Evolutionary conservation across 2,329 filamentous ascomycete genomes (phyloP).

Genomic region (Verticillium tricorpus): DNA sequence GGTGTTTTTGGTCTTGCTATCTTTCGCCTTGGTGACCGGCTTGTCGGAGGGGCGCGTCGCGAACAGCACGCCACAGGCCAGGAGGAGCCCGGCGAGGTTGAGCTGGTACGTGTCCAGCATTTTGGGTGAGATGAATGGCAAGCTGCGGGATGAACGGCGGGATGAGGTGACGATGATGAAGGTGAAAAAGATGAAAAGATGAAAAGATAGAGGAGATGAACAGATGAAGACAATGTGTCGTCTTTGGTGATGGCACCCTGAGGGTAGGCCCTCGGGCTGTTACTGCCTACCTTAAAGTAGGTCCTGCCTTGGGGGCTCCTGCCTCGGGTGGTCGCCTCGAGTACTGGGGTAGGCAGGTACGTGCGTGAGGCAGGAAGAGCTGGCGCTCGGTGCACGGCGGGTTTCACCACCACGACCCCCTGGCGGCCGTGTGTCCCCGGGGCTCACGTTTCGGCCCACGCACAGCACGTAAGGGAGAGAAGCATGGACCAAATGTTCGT

Average conservation of each 20-base stretch:
- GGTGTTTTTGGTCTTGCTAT: neutral
- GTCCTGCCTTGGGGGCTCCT: neutral
- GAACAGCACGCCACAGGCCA: conserved; percentile 22
- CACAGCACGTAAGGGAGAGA: neutral
- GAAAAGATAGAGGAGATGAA: neutral
- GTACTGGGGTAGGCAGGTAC: too few relatives aligned
- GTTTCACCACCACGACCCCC: neutral
- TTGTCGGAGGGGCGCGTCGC: conserved; percentile 12
- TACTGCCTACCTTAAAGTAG: too few relatives aligned
- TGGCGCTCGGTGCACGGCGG: neutral
- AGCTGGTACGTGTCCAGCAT: conserved; percentile 27
- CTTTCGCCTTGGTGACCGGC: conserved; percentile 4
- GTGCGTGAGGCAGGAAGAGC: too few relatives aligned
- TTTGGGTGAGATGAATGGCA: neutral
- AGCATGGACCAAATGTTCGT: neutral
- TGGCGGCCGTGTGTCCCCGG: neutral
- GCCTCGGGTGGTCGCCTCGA: too few relatives aligned
- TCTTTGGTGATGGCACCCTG: neutral
- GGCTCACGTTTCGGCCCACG: neutral
- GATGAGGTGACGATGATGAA: neutral
- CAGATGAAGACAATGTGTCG: neutral
- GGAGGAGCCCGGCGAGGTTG: conserved; percentile 26
- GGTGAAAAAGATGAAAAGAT: neutral
- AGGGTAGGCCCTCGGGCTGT: too few relatives aligned
- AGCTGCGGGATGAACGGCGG: neutral